phyloP scores from a whole-genome alignment of 345 rosid genomes.

The Bruguiera parviflora region DNA sequence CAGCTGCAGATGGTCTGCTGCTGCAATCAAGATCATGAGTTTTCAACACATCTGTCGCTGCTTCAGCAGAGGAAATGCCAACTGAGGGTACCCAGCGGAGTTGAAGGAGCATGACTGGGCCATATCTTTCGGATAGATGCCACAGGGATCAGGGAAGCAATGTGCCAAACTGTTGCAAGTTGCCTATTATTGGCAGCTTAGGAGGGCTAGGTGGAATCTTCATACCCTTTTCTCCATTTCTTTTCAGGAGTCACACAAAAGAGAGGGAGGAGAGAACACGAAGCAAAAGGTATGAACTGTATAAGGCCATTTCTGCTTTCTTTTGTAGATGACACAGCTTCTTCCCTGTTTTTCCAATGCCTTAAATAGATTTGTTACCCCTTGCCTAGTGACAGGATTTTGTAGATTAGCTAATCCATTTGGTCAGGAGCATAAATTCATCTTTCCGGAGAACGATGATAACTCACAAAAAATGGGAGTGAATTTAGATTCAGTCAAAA shows the following conservation, averaged over 20 bases:
- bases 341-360: too few relatives aligned
- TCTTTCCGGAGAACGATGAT: too few relatives aligned
- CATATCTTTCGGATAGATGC: slow-evolving; percentile 16
- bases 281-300: background rate
- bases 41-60: slow-evolving; percentile 23
- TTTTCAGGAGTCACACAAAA: background rate
- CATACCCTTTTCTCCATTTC: background rate
- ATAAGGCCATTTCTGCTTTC: too few relatives aligned
- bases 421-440: too few relatives aligned
- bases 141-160: slow-evolving; percentile 1
- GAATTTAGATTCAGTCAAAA: too few relatives aligned
- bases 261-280: background rate
- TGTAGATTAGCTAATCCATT: too few relatives aligned
- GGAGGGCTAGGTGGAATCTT: slow-evolving; percentile 20
- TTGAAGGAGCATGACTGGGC: slow-evolving; percentile 19
- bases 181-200: slow-evolving; percentile 20
- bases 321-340: too few relatives aligned
- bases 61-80: slow-evolving; percentile 23
- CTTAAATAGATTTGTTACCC: too few relatives aligned
- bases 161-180: slow-evolving; percentile 16
- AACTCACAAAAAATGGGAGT: too few relatives aligned
- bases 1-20: slow-evolving; percentile 14
- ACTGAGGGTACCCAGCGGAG: slow-evolving; percentile 7
- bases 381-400: too few relatives aligned
- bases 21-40: slow-evolving; percentile 14